Base-by-base conservation (phyloP, 129 eudicot species). In the Glebionis coronaria region DNA sequence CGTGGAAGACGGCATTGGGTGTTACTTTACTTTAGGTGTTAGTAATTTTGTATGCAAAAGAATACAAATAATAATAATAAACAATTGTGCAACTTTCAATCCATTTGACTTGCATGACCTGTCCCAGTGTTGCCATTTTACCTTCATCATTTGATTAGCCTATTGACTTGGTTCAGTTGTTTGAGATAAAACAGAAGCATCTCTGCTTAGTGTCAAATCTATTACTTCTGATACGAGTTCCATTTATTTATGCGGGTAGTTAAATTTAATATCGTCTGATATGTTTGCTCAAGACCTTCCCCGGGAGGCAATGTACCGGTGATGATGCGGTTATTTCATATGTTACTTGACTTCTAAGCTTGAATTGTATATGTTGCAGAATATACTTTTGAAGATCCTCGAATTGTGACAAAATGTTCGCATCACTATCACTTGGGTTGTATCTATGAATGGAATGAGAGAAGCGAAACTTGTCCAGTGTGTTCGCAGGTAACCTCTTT, bases 381-480 rank as follows among this genome's bases (percentile, higher is more conserved):
- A 52, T 75, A 75, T 53, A 75, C 75, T 10, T 60, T 9, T 68
- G 80, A 75, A 68, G 69, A 75, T 75, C 80, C 80, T n/a, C 75
- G 80, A 63, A 75, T 75, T 60, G 18, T 75, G 44, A 75, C 80
- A 46, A 75, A 75, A 68, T 75, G 80, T 63, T 40, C 63, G 27
- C 80, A 75, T 44, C 80, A 75, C 68, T 75, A 68, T 75, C 80
- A 75, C 51, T 56, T 75, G 44, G 70, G 80, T 27, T 75, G 80
- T 57, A 68, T 75, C 55, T 75, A 75, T 13, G 80, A 75, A 60
- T 75, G 80, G 80, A 75, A 68, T 28, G 80, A 75, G 58, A 75
- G 80, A 75, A 75, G 80, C 40, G 74, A 75, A 75, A 75, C 80
- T 1, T 75, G 80, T 27, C 80, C 80, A 16, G 68, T 75, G 40